phyloP scores from a whole-genome alignment of 2,329 filamentous ascomycete species.

The Pseudocercospora musae region DNA sequence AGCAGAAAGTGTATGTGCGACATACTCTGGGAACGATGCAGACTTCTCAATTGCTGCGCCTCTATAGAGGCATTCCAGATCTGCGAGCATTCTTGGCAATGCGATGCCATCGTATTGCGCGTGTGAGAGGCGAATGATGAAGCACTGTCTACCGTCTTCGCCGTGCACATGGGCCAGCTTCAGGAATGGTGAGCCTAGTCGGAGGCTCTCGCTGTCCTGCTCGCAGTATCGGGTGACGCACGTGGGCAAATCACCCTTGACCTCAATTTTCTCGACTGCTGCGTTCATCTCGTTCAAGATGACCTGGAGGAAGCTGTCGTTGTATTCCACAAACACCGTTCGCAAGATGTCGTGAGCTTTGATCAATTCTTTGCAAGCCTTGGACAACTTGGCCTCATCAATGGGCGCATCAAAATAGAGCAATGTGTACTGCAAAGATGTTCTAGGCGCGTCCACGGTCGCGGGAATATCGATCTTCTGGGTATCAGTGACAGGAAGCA shows the following conservation, averaged over 20 bases:
- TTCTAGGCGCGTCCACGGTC: conserved; percentile 9
- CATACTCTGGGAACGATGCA: background rate
- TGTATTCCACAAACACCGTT: conserved; percentile 49
- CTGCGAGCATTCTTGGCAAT: conserved; percentile 54
- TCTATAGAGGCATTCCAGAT: conserved; percentile 48
- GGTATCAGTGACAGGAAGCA: conserved; percentile 25
- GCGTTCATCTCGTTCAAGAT: background rate
- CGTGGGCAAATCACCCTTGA: background rate
- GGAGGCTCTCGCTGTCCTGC: background rate
- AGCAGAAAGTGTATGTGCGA: background rate
- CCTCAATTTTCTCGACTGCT: background rate
- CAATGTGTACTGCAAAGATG: conserved; percentile 23
- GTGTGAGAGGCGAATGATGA: conserved; percentile 34
- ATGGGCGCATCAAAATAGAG: conserved; percentile 22
- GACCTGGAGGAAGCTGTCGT: background rate
- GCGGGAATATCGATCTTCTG: conserved; percentile 20
- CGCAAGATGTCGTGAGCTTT: conserved; percentile 48
- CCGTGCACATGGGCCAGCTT: background rate
- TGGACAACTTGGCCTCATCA: conserved; percentile 20
- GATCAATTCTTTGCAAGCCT: conserved; percentile 18
- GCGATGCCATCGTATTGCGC: conserved; percentile 47
- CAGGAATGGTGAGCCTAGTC: background rate
- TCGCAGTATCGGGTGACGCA: background rate
- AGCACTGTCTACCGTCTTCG: conserved; percentile 26
- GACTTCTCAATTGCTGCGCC: background rate